A percentile compares a stretch with the other conserved stretches of the same genome.
phyloP scores from a whole-genome alignment of 1,284 basidiomycete genomes.

The Puccinia novopanici region DNA sequence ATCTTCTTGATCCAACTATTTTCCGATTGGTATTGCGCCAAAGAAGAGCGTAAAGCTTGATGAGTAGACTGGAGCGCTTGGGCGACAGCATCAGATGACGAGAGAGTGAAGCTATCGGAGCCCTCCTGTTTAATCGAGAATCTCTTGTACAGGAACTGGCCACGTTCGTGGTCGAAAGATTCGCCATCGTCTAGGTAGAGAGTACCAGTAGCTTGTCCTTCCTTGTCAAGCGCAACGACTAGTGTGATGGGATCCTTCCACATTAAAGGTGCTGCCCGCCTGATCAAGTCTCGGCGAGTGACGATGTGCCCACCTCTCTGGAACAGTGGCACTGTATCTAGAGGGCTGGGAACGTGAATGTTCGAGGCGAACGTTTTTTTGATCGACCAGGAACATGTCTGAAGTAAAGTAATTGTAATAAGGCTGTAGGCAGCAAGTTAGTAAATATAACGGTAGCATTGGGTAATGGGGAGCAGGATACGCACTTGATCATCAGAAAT shows the following conservation, averaged over 20 bases:
- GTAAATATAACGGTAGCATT: not conserved
- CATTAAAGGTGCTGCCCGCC: conserved; percentile 83
- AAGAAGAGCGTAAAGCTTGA: conserved; percentile 42
- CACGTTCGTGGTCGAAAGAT: conserved; percentile 74
- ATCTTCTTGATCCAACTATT: conserved; percentile 74
- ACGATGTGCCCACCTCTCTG: conserved; percentile 90
- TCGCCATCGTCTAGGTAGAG: conserved; percentile 95
- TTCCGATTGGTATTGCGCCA: conserved; percentile 51
- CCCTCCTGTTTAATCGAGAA: conserved; percentile 58
- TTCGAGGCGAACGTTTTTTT: conserved; percentile 58
- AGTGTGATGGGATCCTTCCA: conserved; percentile 91
- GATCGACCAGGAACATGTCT: conserved; percentile 35
- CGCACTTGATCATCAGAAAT: conserved; percentile 79
- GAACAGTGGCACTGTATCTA: conserved; percentile 80
- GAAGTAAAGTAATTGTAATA: conserved; percentile 90
- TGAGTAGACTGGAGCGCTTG: conserved; percentile 61
- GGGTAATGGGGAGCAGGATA: not conserved
- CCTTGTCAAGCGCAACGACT: conserved; percentile 73
- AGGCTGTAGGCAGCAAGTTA: conserved; percentile 63
- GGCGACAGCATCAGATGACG: conserved; percentile 63
- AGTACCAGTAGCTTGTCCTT: conserved; percentile 72
- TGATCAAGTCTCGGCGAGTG: conserved; percentile 79
- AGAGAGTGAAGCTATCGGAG: conserved; percentile 66
- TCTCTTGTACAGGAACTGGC: conserved; percentile 77
- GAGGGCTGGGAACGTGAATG: conserved; percentile 74